A percentile compares a stretch with the other conserved stretches of the same genome.
These are phyloP conservation scores for Plasmodium chabaudi DNA, from an alignment of 169 alveolate species.

Conservation along the genomic window DNA sequence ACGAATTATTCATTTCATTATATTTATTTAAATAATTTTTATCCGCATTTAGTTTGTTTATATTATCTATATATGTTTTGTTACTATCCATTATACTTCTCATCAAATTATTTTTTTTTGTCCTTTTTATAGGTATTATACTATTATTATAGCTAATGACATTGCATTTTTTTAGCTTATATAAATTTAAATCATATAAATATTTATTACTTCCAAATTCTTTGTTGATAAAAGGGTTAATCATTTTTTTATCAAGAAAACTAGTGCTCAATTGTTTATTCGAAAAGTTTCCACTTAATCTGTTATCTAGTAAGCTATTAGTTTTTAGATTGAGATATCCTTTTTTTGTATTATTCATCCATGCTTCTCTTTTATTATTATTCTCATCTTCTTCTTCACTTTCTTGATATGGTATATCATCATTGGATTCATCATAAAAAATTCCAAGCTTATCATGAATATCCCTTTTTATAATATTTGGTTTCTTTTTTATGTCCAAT, in stretches of 20 bases:
- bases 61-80: not conserved
- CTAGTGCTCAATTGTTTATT: not conserved
- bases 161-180: slow-evolving; percentile 39
- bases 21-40: not conserved
- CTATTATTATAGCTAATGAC: slow-evolving; percentile 38
- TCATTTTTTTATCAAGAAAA: not conserved
- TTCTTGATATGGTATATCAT: not conserved
- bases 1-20: not conserved
- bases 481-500: too few relatives aligned
- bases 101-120: not conserved
- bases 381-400: slow-evolving; percentile 8
- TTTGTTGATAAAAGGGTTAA: slow-evolving; percentile 13
- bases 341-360: not conserved
- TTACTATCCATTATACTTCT: not conserved
- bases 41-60: not conserved
- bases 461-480: too few relatives aligned
- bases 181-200: slow-evolving; percentile 35
- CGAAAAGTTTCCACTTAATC: too few relatives aligned
- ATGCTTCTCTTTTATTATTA: not conserved
- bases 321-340: too few relatives aligned
- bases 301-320: too few relatives aligned
- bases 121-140: not conserved
- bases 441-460: too few relatives aligned
- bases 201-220: slow-evolving; percentile 49
- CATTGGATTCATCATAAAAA: too few relatives aligned